Evolutionary conservation across 345 rosid species (phyloP).

Genomic region (Populus nigra): DNA sequence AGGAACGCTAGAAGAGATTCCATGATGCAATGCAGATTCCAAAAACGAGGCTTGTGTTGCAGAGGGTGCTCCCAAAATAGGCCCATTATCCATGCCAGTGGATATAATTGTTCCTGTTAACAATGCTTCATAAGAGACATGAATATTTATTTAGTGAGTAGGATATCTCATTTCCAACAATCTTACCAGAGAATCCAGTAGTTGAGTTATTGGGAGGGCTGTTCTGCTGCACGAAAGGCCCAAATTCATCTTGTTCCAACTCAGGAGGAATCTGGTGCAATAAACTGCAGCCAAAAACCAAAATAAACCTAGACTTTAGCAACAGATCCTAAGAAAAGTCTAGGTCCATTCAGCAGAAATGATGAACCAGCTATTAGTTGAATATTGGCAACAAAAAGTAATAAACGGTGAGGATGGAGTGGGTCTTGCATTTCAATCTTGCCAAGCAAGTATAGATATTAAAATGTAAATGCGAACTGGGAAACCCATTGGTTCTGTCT

Average conservation of each 20-base stretch:
- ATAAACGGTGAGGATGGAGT: background rate
- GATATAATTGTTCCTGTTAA: conserved; percentile 41
- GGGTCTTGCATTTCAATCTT: background rate
- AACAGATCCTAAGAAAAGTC: conserved; percentile 9
- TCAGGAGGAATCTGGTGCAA: conserved; percentile 28
- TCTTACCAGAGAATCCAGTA: conserved; percentile 40
- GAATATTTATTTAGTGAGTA: conserved; percentile 7
- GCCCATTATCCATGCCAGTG: conserved; percentile 50
- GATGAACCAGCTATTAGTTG: background rate
- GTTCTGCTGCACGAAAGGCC: conserved; percentile 27
- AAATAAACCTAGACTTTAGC: background rate
- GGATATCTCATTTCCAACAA: conserved; percentile 13
- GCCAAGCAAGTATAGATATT: background rate
- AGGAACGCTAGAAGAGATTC: conserved; percentile 63
- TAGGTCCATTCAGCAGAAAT: background rate
- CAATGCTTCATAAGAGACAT: conserved; percentile 17
- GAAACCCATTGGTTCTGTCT: background rate
- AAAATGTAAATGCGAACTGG: background rate
- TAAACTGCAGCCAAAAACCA: conserved; percentile 26
- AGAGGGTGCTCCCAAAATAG: conserved; percentile 46
- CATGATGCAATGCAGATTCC: conserved; percentile 52
- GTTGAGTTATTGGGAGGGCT: conserved; percentile 36
- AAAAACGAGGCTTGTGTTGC: conserved; percentile 47
- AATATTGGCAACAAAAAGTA: background rate
- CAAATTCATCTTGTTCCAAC: conserved; percentile 34